Base-by-base conservation (phyloP, 768 basidiomycete species). In the Clathrus columnatus region DNA sequence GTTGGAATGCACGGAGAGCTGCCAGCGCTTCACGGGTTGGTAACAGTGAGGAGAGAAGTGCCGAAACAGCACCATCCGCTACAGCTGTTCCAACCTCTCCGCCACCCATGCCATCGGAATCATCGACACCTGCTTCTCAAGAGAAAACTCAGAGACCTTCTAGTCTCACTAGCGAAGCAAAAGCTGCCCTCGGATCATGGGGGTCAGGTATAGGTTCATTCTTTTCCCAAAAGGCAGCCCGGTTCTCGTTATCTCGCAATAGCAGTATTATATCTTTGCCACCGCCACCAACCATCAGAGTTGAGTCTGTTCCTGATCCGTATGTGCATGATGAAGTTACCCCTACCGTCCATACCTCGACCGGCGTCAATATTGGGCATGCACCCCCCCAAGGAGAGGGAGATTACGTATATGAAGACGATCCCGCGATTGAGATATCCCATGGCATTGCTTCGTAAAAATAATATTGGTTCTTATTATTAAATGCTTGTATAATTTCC, bases 1-100 rank as follows among this genome's bases (percentile, higher is more conserved):
- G 87, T 30, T 88, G 86, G 84, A 67, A 73, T 62, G 72, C 73
- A 52, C 27, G 24, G 36, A 73, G 76, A 26, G 63, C 69, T 23
- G 51, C 57, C 36, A 64, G 60, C 30, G 62, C 68, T 2, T 54
- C 64, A 16, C 51, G 65, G 57, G 18, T 27, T 61, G 21, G 65
- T 57, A 21, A 61, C 59, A 20, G 45, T 53, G 62, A 17, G 59
- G 69, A 14, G 65, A 67, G 29, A 64, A 73, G 51, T 63, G 64
- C 24, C 66, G 61, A 45, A 65, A 63, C 7, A 70, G 71, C 27
- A 63, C 55, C 5, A 61, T 59, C 46, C 42, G 61, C 20, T 17
- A 11, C 56, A 53, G 65, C 62, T 26, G 41, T 32, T 55, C 62
- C 45, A 51, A 60, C 36, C 52, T 26, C 18, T 49, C 11, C 26